Evolutionary conservation across 139 green algal genomes (phyloP), one percentile per base, ranked within the genome.

Genomic region (Chlamydomonas asymmetrica): DNA sequence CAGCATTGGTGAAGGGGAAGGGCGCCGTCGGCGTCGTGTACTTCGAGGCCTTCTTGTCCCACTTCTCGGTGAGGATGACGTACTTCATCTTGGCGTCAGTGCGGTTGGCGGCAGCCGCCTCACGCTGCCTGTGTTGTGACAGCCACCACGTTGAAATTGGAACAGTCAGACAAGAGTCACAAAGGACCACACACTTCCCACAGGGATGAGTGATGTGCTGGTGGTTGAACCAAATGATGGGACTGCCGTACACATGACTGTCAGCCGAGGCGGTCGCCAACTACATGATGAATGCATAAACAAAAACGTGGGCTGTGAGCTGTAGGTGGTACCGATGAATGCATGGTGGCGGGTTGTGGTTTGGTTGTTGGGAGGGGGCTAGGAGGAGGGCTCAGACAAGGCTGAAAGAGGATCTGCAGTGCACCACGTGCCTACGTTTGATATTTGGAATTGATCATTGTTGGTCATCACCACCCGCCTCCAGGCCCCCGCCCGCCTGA

Each of bases 31-130:
- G 66, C 9, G 87, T 82, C 6, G 69, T 79, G 78, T 94, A 97
- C 72, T 93, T 95, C 43, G 71, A 54, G 2, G 84, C 87, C 87
- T 94, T 95, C 75, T 95, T 95, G 82, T 98, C 94, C 76, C 81
- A 94, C 80, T 92, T 94, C 74, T 99, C 95, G 29, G 38, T 85
- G 2, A 99, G 91, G 3, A 98, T 74, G 0, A 99, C 94, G 54
- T 93, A 81, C 76, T 89, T 85, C 39, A 94, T 66, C 49, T 88
- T 86, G 10, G 93, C 91, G 62, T 99, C 96, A 43, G 84, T 78
- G 29, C 95, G 87, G 5, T 52, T 66, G 8, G 84, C 83, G 1
- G 83, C 80, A 3, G 93, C 87, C 16, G 81, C 82, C 16, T 85
- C 83, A 20, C 84, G 82, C 45, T 85, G 61, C 78, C 82, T 91